phyloP scores from a whole-genome alignment of 164 flowering plant genomes.

The grape (Vitis vinifera) region DNA sequence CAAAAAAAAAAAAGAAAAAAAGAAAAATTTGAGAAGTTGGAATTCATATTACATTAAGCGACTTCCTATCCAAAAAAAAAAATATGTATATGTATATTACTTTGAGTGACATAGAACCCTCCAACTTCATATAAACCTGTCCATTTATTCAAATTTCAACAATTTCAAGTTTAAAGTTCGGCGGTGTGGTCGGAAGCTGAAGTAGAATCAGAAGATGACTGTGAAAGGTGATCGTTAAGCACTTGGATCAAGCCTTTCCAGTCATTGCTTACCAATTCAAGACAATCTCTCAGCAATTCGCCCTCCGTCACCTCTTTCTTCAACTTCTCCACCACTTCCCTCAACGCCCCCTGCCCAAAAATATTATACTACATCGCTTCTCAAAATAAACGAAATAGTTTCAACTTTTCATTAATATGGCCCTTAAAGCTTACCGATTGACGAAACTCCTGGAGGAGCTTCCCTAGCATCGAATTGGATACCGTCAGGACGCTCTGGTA shows the following conservation, averaged over 20 bases:
- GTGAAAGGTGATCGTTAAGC: conserved; percentile 40
- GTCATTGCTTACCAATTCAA: conserved; percentile 60
- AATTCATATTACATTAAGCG: too few relatives aligned
- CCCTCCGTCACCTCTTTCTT: conserved; percentile 61
- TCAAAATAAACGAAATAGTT: too few relatives aligned
- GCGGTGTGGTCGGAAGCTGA: too few relatives aligned
- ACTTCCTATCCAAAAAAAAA: too few relatives aligned
- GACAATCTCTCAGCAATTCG: conserved; percentile 54
- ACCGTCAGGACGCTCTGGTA: conserved; percentile 38
- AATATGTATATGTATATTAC: too few relatives aligned
- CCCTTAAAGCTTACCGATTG: conserved; percentile 34
- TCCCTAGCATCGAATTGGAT: conserved; percentile 33
- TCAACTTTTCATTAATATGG: neutral
- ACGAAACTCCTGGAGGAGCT: conserved; percentile 41
- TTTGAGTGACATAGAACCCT: too few relatives aligned
- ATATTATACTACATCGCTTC: neutral
- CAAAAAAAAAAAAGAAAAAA: too few relatives aligned
- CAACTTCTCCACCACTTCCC: conserved; percentile 50
- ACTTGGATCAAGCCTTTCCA: conserved; percentile 52
- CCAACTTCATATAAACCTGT: too few relatives aligned
- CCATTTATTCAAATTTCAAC: too few relatives aligned
- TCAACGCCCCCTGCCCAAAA: conserved; percentile 49
- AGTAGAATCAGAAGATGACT: neutral
- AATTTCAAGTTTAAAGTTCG: too few relatives aligned
- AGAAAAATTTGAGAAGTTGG: too few relatives aligned